Percentiles rank a stretch among this genome's conserved stretches.
Evolutionary conservation across 192 early-diverging fungal species (phyloP).

Genomic region (Linnemannia schmuckeri): DNA sequence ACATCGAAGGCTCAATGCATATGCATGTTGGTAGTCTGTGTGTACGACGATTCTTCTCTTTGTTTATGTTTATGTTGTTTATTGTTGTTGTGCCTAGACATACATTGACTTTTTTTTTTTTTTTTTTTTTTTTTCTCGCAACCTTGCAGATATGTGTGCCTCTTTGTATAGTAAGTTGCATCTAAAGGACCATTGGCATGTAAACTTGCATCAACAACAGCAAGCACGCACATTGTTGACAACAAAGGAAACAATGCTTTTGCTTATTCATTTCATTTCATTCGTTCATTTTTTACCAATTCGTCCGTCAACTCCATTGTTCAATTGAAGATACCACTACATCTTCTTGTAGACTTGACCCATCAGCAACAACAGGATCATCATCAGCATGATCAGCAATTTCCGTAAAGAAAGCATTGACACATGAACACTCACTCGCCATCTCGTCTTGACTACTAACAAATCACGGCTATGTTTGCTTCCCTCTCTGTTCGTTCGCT

Average conservation of each 20-base stretch:
- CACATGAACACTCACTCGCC: background rate
- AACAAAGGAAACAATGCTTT: too few species aligned
- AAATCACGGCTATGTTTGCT: background rate
- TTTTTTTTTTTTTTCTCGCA: background rate
- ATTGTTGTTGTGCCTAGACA: slow-evolving; percentile 1
- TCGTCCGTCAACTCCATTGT: background rate
- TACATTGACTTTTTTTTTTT: background rate
- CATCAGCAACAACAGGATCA: background rate
- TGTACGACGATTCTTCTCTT: background rate
- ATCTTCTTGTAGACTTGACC: background rate
- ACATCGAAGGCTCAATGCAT: slow-evolving; percentile 2
- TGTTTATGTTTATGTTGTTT: slow-evolving; percentile 12
- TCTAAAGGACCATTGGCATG: background rate
- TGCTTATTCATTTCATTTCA: slow-evolving; percentile 13
- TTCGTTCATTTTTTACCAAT: slow-evolving; percentile 5
- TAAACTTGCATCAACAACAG: background rate
- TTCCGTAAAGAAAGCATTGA: background rate
- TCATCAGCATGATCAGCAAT: background rate
- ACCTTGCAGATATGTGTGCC: background rate
- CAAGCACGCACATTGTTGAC: too few species aligned
- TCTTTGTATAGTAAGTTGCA: background rate
- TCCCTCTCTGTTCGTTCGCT: too few species aligned
- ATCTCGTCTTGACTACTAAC: background rate
- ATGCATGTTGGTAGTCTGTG: slow-evolving; percentile 2
- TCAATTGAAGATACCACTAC: background rate